Evolutionary conservation across 257 asterid species (phyloP).

Genomic region (Ilex asprella): DNA sequence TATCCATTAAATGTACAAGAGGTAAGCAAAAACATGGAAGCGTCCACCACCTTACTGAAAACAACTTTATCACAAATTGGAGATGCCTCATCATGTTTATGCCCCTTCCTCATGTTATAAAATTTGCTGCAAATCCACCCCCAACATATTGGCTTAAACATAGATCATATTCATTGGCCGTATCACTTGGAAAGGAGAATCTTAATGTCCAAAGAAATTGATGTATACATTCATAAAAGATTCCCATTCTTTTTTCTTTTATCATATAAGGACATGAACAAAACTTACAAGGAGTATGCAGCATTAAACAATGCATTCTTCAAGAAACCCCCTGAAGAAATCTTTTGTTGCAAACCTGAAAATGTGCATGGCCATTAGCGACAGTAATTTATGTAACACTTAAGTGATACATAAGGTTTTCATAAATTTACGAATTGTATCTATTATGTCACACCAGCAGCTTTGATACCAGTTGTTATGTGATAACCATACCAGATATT

Average conservation of each 20-base stretch:
- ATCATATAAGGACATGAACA: neutral
- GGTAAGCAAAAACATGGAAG: neutral
- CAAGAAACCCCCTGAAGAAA: conserved; percentile 73
- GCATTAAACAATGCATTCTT: conserved; percentile 65
- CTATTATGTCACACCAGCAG: no score
- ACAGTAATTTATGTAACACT: neutral
- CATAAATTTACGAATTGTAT: neutral
- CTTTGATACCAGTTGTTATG: no score
- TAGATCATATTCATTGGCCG: no score
- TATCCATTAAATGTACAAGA: conserved; percentile 2
- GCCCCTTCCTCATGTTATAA: conserved; percentile 67
- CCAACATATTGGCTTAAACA: neutral
- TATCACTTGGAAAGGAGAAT: neutral
- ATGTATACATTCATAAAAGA: neutral
- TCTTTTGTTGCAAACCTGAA: conserved; percentile 84
- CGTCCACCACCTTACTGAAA: conserved; percentile 66
- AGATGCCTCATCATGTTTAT: conserved; percentile 62
- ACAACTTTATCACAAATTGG: conserved; percentile 71
- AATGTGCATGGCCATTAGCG: neutral
- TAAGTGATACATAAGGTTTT: neutral
- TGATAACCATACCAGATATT: no score
- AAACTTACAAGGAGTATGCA: conserved; percentile 76
- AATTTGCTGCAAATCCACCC: conserved; percentile 49
- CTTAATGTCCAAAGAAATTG: neutral
- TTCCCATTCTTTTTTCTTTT: neutral